Evolutionary conservation across 805 yeast species (phyloP), one percentile per base, ranked within the genome.

Genomic region (Zygosaccharomyces lentus): DNA sequence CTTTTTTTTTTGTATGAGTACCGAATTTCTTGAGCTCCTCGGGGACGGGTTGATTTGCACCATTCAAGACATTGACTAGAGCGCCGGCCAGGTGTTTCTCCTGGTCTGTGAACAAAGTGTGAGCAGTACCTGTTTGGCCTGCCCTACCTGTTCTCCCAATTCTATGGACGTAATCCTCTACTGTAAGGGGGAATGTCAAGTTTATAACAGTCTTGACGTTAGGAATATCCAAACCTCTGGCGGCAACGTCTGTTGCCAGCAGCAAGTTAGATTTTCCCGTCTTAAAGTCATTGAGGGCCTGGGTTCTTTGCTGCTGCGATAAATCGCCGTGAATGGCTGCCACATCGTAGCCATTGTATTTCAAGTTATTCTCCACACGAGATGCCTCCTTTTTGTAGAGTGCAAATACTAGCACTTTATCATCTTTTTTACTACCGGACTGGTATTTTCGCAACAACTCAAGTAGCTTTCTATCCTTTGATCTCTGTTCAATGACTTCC

Each of bases 81-180:
- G 95, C 97, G 53, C 99, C 98, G 49, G 96, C 84, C 43, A 93
- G 76, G 67, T 91, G 98, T 67, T 93, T 93, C 66, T 93, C 98
- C 61, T 89, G 93, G 54, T 90, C 97, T 6, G 99, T 93, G 73
- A 93, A 93, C 37, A 93, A 74, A 1, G 99, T 91, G 65, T 90
- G 95, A 12, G 99, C 96, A 52, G 81, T 80, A 62, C 99, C 99
- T 1, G 89, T 76, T 68, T 84, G 87, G 34, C 98, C 98, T 12
- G 98, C 99, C 71, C 98, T 82, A 51, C 97, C 98, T 7, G 98
- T 91, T 75, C 98, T 85, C 51, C 98, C 98, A 56, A 91, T 91
- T 70, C 98, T 80, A 67, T 91, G 98, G 30, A 91, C 97, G 62
- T 91, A 91, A 69, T 91, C 97, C 68, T 91, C 98, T 9, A 87